These are phyloP conservation scores for Coleophoma cylindrospora DNA, from an alignment of 2,329 filamentous ascomycete species.

Conservation along the genomic window DNA sequence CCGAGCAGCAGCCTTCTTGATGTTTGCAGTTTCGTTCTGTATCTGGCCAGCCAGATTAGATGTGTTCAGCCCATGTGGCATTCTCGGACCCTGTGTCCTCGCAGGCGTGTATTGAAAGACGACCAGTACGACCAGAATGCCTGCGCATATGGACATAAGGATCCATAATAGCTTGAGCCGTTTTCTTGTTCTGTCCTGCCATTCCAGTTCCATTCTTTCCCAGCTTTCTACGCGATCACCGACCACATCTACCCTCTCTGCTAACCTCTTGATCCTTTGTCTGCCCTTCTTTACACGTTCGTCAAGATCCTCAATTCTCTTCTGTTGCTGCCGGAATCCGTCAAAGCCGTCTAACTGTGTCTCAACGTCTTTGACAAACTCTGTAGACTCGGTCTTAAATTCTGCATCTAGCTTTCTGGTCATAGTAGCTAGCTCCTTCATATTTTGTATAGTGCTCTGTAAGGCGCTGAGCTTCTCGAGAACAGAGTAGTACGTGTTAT, in stretches of 20 bases:
- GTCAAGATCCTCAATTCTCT: slow-evolving; percentile 57
- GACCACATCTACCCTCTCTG: slow-evolving; percentile 59
- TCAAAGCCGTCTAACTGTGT: slow-evolving; percentile 48
- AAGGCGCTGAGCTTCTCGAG: slow-evolving; percentile 63
- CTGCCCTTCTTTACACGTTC: slow-evolving; percentile 55
- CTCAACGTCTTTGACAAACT: slow-evolving; percentile 54
- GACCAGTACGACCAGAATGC: slow-evolving; percentile 41
- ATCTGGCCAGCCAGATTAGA: slow-evolving; percentile 7
- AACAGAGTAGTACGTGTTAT: slow-evolving; percentile 70
- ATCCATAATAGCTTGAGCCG: slow-evolving; percentile 61
- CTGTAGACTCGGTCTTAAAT: slow-evolving; percentile 55
- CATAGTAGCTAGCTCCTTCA: slow-evolving; percentile 62
- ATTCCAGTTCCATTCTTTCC: slow-evolving; percentile 61
- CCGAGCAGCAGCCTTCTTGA: slow-evolving; percentile 5
- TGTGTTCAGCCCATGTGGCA: slow-evolving; percentile 11
- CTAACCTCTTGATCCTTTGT: slow-evolving; percentile 53
- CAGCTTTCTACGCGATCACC: slow-evolving; percentile 60
- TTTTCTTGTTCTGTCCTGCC: slow-evolving; percentile 62
- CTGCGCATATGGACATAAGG: slow-evolving; percentile 41
- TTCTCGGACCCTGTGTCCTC: slow-evolving; percentile 3
- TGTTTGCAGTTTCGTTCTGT: slow-evolving; percentile 11
- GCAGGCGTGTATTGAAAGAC: slow-evolving; percentile 24
- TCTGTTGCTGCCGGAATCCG: slow-evolving; percentile 60
- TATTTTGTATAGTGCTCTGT: slow-evolving; percentile 56
- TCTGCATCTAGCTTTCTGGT: slow-evolving; percentile 51